Evolutionary conservation across 345 rosid species (phyloP).

Genomic region (Diplotaxis tenuifolia): DNA sequence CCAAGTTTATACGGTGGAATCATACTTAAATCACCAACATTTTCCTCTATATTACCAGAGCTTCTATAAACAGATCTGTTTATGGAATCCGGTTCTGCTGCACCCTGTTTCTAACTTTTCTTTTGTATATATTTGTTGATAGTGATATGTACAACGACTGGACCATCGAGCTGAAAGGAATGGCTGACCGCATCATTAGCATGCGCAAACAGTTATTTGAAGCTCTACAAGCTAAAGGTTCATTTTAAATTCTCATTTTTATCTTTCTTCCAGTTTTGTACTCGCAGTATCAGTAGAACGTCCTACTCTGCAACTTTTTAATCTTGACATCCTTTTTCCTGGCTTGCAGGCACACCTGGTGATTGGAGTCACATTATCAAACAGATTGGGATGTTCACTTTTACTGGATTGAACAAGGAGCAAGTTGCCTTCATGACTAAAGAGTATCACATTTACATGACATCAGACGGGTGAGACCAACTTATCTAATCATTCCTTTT

Average conservation of each 20-base stretch:
- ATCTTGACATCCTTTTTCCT: neutral
- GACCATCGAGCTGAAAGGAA: constrained; percentile 71
- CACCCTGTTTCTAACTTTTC: constrained; percentile 15
- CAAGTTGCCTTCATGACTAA: constrained; percentile 71
- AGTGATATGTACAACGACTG: constrained; percentile 63
- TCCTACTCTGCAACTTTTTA: neutral
- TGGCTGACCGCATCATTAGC: constrained; percentile 69
- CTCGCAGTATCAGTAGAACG: neutral
- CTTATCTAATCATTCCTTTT: neutral
- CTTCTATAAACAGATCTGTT: neutral
- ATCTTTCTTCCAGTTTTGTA: neutral
- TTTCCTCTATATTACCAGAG: neutral
- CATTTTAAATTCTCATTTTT: neutral
- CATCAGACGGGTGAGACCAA: constrained; percentile 60
- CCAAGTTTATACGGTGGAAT: neutral
- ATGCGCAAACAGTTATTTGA: constrained; percentile 66
- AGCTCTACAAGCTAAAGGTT: constrained; percentile 60
- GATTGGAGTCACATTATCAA: constrained; percentile 78
- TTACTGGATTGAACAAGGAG: constrained; percentile 63
- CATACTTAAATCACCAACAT: neutral
- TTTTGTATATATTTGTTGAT: constrained; percentile 22
- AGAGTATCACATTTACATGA: constrained; percentile 72
- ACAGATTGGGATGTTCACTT: constrained; percentile 81
- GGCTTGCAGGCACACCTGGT: constrained; percentile 67
- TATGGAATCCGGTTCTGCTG: constrained; percentile 15